Evolutionary conservation across 1,284 basidiomycete species (phyloP).

Genomic region (Schizophyllum amplum): DNA sequence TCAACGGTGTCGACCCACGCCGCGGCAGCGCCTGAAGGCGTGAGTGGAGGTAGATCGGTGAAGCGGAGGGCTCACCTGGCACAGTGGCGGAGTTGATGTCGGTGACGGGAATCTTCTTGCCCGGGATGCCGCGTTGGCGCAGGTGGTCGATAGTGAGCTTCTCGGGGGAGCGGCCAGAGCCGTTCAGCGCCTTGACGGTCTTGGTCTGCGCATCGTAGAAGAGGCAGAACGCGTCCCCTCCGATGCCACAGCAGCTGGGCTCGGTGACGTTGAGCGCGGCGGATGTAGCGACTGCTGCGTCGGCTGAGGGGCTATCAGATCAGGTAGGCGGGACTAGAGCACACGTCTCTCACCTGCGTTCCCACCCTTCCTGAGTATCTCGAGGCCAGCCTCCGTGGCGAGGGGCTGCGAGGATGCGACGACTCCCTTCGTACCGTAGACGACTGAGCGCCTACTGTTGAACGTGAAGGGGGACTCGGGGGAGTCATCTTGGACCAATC

Average conservation of each 20-base stretch:
- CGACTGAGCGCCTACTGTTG: slow-evolving; percentile 64
- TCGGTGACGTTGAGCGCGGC: slow-evolving; percentile 88
- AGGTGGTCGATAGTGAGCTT: slow-evolving; percentile 74
- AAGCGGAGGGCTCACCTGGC: slow-evolving; percentile 47
- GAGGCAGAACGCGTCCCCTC: slow-evolving; percentile 90
- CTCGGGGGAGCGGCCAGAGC: slow-evolving; percentile 79
- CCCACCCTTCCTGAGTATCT: slow-evolving; percentile 83
- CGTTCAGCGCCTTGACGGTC: slow-evolving; percentile 77
- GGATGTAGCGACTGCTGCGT: slow-evolving; percentile 54
- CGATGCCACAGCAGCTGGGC: slow-evolving; percentile 74
- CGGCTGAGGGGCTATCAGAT: slow-evolving; percentile 23
- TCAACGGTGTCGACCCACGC: slow-evolving; percentile 90
- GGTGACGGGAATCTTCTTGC: slow-evolving; percentile 57
- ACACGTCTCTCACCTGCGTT: slow-evolving; percentile 93
- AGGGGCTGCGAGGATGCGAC: slow-evolving; percentile 89
- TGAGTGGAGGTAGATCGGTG: not conserved
- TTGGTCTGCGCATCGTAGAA: slow-evolving; percentile 83
- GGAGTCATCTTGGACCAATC: slow-evolving; percentile 64
- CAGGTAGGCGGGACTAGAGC: too few relatives aligned
- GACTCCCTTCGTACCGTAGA: slow-evolving; percentile 82
- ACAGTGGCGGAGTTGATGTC: slow-evolving; percentile 90
- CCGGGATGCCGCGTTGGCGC: slow-evolving; percentile 61
- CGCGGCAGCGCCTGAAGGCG: slow-evolving; percentile 68
- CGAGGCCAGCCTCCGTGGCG: slow-evolving; percentile 82
- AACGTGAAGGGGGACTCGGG: slow-evolving; percentile 56